phyloP scores from a whole-genome alignment of 768 basidiomycete genomes.

The Phylloporus arenicola region DNA sequence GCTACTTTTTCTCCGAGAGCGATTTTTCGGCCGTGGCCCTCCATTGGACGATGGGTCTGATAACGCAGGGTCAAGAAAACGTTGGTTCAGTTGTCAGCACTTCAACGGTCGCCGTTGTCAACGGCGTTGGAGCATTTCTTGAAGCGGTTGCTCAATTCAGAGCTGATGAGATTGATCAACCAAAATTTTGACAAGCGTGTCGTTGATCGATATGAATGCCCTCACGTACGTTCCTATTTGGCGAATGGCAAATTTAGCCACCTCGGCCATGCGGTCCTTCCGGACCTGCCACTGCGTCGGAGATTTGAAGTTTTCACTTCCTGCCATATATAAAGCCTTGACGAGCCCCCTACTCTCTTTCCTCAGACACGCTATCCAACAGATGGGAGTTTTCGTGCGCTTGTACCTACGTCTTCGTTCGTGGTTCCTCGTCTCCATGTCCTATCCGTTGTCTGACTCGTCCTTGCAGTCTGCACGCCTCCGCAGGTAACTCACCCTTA shows the following conservation, averaged over 20 bases:
- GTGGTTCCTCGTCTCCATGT: conserved; percentile 6
- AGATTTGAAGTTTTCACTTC: conserved; percentile 15
- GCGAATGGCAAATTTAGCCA: conserved; percentile 23
- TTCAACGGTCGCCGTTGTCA: neutral
- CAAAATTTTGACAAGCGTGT: neutral
- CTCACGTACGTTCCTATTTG: neutral
- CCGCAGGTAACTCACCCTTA: conserved; percentile 26
- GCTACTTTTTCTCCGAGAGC: neutral
- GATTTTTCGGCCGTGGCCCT: neutral
- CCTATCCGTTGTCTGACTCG: conserved; percentile 6
- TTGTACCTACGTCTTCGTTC: conserved; percentile 25
- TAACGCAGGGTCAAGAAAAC: neutral
- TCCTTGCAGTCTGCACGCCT: conserved; percentile 18
- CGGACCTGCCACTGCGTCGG: conserved; percentile 22
- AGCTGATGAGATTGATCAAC: conserved; percentile 7
- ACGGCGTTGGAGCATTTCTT: neutral
- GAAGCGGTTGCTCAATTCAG: neutral
- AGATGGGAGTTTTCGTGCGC: conserved; percentile 31
- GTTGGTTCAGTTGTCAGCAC: neutral
- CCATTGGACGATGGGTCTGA: neutral
- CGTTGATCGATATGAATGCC: conserved; percentile 4
- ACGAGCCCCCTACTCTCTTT: neutral
- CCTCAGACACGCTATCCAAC: conserved; percentile 27
- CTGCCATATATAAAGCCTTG: conserved; percentile 16
- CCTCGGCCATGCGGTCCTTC: conserved; percentile 10